phyloP scores from a whole-genome alignment of 1,284 basidiomycete genomes.

The Moesziomyces globuligerus region DNA sequence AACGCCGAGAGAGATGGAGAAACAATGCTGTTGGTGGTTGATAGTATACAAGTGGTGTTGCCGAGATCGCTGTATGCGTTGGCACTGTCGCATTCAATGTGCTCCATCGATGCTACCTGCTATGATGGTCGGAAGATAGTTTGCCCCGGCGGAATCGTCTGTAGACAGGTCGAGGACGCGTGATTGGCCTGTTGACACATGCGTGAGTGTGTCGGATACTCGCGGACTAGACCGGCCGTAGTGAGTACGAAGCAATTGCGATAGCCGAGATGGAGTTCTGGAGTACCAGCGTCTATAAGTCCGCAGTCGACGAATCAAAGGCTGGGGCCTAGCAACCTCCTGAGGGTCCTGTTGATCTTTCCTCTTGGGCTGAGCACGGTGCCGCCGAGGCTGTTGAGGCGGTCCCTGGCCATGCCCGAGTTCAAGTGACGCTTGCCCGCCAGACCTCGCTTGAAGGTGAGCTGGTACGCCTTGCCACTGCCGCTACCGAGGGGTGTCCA shows the following conservation, averaged over 20 bases:
- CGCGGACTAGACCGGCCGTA: no score
- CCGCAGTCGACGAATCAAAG: slow-evolving; percentile 15
- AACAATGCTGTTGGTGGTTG: not conserved
- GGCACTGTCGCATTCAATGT: no score
- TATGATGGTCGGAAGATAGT: no score
- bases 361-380: slow-evolving; percentile 47
- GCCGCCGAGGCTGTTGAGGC: slow-evolving; percentile 51
- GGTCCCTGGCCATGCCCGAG: slow-evolving; percentile 55
- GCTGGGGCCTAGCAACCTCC: slow-evolving; percentile 55
- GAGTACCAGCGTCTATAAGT: no score
- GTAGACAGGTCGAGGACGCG: no score
- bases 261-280: no score
- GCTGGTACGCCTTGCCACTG: slow-evolving; percentile 46
- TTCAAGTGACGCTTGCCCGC: slow-evolving; percentile 60
- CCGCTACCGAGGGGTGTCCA: slow-evolving; percentile 50
- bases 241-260: no score
- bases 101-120: no score
- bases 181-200: not conserved
- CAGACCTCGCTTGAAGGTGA: slow-evolving; percentile 48
- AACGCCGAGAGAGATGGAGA: no score
- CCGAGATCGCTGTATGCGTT: not conserved
- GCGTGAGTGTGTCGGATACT: not conserved
- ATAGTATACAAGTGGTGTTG: slow-evolving; percentile 9
- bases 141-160: no score
- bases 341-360: slow-evolving; percentile 46